Evolutionary conservation across 257 asterid genomes (phyloP).

Genomic region (Cruciata laevipes): DNA sequence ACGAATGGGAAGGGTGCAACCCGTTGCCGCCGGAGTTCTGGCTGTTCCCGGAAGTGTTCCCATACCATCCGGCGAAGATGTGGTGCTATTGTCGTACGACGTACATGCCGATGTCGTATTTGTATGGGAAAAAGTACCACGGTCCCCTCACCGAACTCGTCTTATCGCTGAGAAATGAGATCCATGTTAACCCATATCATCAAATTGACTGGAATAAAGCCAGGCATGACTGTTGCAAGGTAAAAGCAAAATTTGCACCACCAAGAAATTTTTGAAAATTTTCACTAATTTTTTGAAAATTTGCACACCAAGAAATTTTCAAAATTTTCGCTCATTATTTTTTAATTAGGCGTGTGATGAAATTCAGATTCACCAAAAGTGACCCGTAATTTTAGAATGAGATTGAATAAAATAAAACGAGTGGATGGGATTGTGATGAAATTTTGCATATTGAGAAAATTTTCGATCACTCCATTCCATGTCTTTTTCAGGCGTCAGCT

Average conservation of each 20-base stretch:
- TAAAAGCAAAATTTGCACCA: not conserved
- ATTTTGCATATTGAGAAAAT: no score
- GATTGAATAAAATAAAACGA: no score
- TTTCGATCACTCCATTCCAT: not conserved
- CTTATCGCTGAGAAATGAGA: constrained; percentile 55
- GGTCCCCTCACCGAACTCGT: constrained; percentile 65
- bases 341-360: no score
- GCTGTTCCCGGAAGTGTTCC: constrained; percentile 72
- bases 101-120: constrained; percentile 83
- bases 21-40: constrained; percentile 86
- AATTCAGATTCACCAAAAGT: no score
- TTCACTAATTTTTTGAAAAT: not conserved
- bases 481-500: no score
- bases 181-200: constrained; percentile 46
- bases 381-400: no score
- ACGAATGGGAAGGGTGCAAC: constrained; percentile 91
- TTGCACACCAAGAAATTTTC: not conserved
- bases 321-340: not conserved
- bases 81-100: constrained; percentile 82
- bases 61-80: constrained; percentile 87
- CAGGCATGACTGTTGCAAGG: constrained; percentile 69
- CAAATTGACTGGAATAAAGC: constrained; percentile 71
- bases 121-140: constrained; percentile 55
- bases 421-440: no score
- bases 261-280: not conserved